phyloP scores from a whole-genome alignment of 2,329 filamentous ascomycete genomes.

The Nannizziopsis barbatae region DNA sequence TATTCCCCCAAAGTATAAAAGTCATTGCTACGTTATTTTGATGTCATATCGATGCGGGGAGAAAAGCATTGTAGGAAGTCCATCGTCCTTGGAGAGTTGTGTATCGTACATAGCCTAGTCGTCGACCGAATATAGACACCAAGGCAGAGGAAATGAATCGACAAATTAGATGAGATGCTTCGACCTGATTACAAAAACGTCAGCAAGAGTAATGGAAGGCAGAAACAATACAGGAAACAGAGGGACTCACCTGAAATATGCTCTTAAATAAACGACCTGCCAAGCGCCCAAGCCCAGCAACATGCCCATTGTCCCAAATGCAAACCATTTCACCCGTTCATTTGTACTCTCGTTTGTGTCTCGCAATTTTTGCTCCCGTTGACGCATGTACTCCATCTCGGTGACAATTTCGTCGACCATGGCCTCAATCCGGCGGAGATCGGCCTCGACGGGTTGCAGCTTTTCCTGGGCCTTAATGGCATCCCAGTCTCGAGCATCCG shows the following conservation, averaged over 20 bases:
- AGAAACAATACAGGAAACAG: constrained; percentile 8
- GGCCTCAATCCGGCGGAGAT: constrained; percentile 86
- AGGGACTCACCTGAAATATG: constrained; percentile 69
- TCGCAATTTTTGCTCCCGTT: constrained; percentile 83
- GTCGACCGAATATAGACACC: constrained; percentile 3
- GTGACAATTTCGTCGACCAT: constrained; percentile 74
- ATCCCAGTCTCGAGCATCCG: constrained; percentile 96
- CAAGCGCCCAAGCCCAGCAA: constrained; percentile 79
- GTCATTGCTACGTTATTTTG: background rate
- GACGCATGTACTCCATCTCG: constrained; percentile 93
- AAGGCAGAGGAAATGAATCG: background rate
- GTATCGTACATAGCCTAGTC: constrained; percentile 2
- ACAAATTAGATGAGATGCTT: constrained; percentile 54
- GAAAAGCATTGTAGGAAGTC: no score
- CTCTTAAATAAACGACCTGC: constrained; percentile 95
- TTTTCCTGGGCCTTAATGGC: constrained; percentile 94
- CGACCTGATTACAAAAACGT: constrained; percentile 36
- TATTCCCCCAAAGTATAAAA: no score
- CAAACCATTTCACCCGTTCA: constrained; percentile 97
- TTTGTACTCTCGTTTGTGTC: constrained; percentile 99
- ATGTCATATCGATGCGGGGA: no score
- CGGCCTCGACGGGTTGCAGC: constrained; percentile 91
- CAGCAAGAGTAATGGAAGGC: constrained; percentile 2
- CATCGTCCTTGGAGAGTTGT: no score
- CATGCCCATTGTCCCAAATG: constrained; percentile 83